Conservation (phyloP, 768 basidiomycete species). For the Hydnomerulius pinastri region DNA sequence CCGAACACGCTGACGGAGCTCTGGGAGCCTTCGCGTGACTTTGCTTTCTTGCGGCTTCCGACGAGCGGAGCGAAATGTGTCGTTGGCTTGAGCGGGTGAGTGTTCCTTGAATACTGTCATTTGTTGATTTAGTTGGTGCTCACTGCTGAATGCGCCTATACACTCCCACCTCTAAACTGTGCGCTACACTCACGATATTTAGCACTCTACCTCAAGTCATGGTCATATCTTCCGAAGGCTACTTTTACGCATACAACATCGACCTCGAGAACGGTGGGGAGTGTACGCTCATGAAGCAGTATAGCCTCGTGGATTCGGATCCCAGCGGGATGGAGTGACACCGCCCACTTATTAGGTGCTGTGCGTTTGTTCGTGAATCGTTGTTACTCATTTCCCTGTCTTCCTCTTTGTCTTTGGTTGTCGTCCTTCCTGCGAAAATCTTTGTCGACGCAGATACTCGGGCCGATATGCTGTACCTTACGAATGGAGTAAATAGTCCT, state of each 20-base stretch:
- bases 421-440: no score
- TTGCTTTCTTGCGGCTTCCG: slow-evolving; percentile 87
- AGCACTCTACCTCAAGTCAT: slow-evolving; percentile 96
- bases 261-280: slow-evolving; percentile 97
- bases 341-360: no score
- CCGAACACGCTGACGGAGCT: slow-evolving; percentile 91
- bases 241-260: slow-evolving; percentile 94
- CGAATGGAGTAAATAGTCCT: no score
- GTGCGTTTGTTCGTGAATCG: no score
- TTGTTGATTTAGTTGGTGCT: neutral
- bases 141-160: neutral
- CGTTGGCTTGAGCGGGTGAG: slow-evolving; percentile 87
- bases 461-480: no score
- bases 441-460: no score
- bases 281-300: slow-evolving; percentile 93
- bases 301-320: slow-evolving; percentile 46
- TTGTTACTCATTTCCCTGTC: no score
- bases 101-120: slow-evolving; percentile 12
- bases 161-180: neutral
- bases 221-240: slow-evolving; percentile 94
- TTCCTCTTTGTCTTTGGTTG: no score
- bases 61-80: slow-evolving; percentile 77
- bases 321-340: slow-evolving; percentile 33
- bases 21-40: slow-evolving; percentile 96
- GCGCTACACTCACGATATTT: neutral